Percentiles rank a stretch among this genome's conserved stretches.
Conservation (phyloP, 495 filamentous ascomycete species). For the Aspergillus affinis region DNA sequence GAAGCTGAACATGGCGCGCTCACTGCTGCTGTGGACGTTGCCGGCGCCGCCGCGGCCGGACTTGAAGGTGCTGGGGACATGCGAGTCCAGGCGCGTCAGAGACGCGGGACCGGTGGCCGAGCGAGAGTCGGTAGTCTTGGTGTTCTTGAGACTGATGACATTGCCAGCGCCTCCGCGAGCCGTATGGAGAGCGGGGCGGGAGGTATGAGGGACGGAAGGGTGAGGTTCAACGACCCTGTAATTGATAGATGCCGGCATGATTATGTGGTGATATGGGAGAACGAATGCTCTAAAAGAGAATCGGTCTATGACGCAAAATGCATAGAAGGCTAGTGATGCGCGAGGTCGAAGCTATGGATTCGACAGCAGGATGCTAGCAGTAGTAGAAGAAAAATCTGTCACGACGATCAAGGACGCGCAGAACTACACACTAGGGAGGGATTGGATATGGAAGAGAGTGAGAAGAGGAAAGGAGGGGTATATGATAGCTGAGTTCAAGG, state of each 20-base stretch:
- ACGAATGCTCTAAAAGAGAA: slow-evolving; percentile 2
- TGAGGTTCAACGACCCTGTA: slow-evolving; percentile 80
- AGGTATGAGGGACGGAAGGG: slow-evolving; percentile 64
- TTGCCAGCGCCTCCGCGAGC: slow-evolving; percentile 92
- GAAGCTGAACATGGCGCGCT: slow-evolving; percentile 80
- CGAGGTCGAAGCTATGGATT: slow-evolving; percentile 5
- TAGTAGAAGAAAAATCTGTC: slow-evolving; percentile 6
- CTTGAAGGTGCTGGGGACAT: slow-evolving; percentile 54
- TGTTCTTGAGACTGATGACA: slow-evolving; percentile 65
- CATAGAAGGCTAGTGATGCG: slow-evolving; percentile 8
- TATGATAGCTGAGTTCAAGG: too few species aligned
- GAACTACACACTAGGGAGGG: too few species aligned
- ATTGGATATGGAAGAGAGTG: too few species aligned
- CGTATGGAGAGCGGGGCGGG: slow-evolving; percentile 62
- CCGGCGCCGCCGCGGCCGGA: slow-evolving; percentile 88
- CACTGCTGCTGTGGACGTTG: slow-evolving; percentile 68
- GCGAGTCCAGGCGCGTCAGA: slow-evolving; percentile 43
- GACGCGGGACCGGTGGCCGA: slow-evolving; percentile 57
- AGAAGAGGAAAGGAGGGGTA: too few species aligned
- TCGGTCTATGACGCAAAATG: slow-evolving; percentile 8
- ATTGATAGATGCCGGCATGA: slow-evolving; percentile 34
- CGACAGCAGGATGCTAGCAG: slow-evolving; percentile 15
- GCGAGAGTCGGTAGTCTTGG: slow-evolving; percentile 52
- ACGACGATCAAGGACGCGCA: slow-evolving; percentile 16
- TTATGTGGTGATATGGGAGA: slow-evolving; percentile 17